These are phyloP conservation scores for Ambrosia trifida DNA, from an alignment of 129 eudicot species.

Conservation along the genomic window DNA sequence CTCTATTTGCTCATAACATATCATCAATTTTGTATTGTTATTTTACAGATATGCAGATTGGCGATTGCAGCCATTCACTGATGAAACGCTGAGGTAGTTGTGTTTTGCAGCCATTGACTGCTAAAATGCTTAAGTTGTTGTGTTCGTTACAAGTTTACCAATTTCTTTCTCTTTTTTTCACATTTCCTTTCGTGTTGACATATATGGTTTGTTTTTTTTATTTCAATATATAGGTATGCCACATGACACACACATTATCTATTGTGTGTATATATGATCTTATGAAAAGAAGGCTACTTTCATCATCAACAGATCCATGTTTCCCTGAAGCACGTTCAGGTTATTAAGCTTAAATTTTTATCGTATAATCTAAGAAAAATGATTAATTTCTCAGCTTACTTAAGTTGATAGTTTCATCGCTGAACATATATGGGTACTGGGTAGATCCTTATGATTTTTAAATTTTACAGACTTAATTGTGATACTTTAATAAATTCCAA, in stretches of 20 bases:
- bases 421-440: slow-evolving; percentile 83
- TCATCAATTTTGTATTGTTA: not conserved
- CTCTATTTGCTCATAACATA: not conserved
- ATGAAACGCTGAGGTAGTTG: slow-evolving; percentile 72
- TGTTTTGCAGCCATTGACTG: no score
- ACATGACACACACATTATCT: slow-evolving; percentile 96
- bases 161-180: not conserved
- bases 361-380: not conserved
- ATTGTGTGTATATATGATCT: slow-evolving; percentile 78
- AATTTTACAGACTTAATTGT: slow-evolving; percentile 20
- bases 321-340: slow-evolving; percentile 73
- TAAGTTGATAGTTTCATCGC: slow-evolving; percentile 50
- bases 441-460: not conserved
- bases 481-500: no score
- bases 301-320: slow-evolving; percentile 50
- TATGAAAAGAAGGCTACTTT: slow-evolving; percentile 63
- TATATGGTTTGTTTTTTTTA: not conserved
- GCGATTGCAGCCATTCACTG: slow-evolving; percentile 88
- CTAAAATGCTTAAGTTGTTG: no score
- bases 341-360: slow-evolving; percentile 17
- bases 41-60: slow-evolving; percentile 95
- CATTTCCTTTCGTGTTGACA: slow-evolving; percentile 1
- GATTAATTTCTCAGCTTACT: not conserved
- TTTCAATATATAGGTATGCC: slow-evolving; percentile 75
- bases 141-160: slow-evolving; percentile 6